Percentiles rank a stretch among this genome's conserved stretches.
These are phyloP conservation scores for Geotrichum aggregatum DNA, from an alignment of 1,139 yeast genomes.

Conservation along the genomic window DNA sequence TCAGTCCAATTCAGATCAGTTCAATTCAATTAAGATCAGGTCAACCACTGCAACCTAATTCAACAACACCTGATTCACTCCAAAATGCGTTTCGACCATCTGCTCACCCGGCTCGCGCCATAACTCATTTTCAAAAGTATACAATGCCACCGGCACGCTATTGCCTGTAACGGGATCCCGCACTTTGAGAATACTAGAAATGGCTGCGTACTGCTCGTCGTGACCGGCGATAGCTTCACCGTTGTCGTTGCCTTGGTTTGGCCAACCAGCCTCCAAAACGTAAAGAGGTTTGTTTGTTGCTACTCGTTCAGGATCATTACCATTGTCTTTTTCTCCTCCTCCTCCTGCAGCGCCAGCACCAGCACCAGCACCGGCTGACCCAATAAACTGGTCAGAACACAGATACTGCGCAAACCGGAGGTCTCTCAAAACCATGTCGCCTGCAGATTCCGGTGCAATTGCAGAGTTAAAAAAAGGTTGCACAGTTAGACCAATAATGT, in stretches of 20 bases:
- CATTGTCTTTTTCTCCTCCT: background rate
- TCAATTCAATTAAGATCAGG: slow-evolving; percentile 1
- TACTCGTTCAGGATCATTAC: background rate
- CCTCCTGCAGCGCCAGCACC: slow-evolving; percentile 2
- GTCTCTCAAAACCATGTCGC: slow-evolving; percentile 29
- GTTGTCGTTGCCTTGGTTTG: slow-evolving; percentile 50
- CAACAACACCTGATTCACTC: slow-evolving; percentile 21
- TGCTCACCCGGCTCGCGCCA: slow-evolving; percentile 33
- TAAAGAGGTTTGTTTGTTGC: slow-evolving; percentile 37
- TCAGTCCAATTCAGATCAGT: background rate
- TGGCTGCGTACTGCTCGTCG: slow-evolving; percentile 52
- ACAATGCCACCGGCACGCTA: slow-evolving; percentile 14
- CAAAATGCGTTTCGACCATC: slow-evolving; percentile 30
- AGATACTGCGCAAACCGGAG: slow-evolving; percentile 31
- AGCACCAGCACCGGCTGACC: background rate
- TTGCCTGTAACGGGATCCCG: slow-evolving; percentile 24
- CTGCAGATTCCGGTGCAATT: slow-evolving; percentile 26
- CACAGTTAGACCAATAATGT: slow-evolving; percentile 31
- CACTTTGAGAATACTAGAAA: slow-evolving; percentile 39
- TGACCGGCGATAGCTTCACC: slow-evolving; percentile 57
- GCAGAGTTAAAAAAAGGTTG: slow-evolving; percentile 33
- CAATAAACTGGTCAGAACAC: slow-evolving; percentile 32
- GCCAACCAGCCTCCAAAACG: slow-evolving; percentile 72
- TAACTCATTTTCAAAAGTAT: slow-evolving; percentile 29
- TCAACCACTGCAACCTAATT: background rate